Base-by-base conservation (phyloP, 495 filamentous ascomycete genomes). In the Hypoxylon trugodes region DNA sequence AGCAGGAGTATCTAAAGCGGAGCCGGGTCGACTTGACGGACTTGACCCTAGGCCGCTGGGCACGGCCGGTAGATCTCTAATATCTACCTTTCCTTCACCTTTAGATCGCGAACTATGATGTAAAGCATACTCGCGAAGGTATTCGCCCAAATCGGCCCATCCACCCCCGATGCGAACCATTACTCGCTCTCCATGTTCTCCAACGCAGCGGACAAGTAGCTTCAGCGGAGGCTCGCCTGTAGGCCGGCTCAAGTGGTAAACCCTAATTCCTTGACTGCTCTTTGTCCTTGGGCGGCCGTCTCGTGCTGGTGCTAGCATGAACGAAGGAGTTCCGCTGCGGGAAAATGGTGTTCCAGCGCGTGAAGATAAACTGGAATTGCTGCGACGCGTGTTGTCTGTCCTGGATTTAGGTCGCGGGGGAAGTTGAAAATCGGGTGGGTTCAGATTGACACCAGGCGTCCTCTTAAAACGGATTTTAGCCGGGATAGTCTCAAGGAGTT, bases 161-260 rank as follows among this genome's bases (percentile, higher is more conserved):
- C 95, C 95, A 56, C 95, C 95, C 12, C 95, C 95, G 16, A 98
- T 92, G 52, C 95, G 89, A 6, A 97, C 96, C 93, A 98, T 97
- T 38, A 98, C 93, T 22, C 95, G 86, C 73, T 96, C 92, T n/a
- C 89, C 89, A 24, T 86, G 81, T 72, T 96, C 91, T 30, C 95
- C 95, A 1, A 98, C 92, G 10, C 92, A 86, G 0, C 95, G 89
- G 21, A 98, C 92, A 69, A 94, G 95, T 1, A 98, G 84, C 73
- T 96, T 97, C 61, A 95, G 93, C 0, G 95, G 95, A 21, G 89
- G 83, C 57, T 92, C 86, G 38, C 90, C 90, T 25, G 88, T 90
- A 35, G 86, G 83, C 28, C 92, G 88, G n/a, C 91, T 89, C 18
- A 98, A 84, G 75, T 98, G 93, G 65, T 97, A 98, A 1, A 97